These are phyloP conservation scores for Diaporthe velutina DNA, from an alignment of 2,329 filamentous ascomycete species.

Conservation along the genomic window DNA sequence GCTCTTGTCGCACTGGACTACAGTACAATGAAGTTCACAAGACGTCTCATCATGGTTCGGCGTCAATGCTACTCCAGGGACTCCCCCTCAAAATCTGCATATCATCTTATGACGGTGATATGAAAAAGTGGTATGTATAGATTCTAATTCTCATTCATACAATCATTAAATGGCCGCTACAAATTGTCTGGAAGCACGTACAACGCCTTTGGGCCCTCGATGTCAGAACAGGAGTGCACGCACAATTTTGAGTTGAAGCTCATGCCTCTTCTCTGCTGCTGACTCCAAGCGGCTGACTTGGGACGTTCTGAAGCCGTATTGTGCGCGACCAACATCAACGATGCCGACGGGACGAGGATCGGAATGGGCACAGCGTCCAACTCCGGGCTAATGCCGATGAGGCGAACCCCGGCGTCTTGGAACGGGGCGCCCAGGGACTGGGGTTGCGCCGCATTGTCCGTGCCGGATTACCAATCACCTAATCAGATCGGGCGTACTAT, in stretches of 20 bases:
- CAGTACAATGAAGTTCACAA: too few relatives aligned
- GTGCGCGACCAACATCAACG: not conserved
- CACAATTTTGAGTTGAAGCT: not conserved
- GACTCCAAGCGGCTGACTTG: not conserved
- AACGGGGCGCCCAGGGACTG: not conserved
- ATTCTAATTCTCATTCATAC: not conserved
- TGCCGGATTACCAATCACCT: conserved; percentile 33
- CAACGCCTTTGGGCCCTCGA: not conserved
- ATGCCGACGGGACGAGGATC: not conserved
- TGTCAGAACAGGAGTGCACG: not conserved
- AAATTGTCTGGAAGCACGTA: not conserved
- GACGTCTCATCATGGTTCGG: not conserved
- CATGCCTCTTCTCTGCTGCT: not conserved
- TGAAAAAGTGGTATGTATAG: too few relatives aligned
- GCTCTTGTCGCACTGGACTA: not conserved
- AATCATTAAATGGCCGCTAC: not conserved
- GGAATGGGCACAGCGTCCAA: not conserved
- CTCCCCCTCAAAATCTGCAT: not conserved
- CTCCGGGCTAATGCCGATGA: not conserved
- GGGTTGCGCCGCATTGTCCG: not conserved
- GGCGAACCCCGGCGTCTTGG: not conserved
- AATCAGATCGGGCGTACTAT: not conserved
- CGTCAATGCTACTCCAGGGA: not conserved
- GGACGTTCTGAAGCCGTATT: not conserved
- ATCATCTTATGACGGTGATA: not conserved